Percentiles rank a stretch among this genome's conserved stretches.
These are phyloP conservation scores for Gossypium anomalum DNA, from an alignment of 345 rosid genomes.

Conservation along the genomic window DNA sequence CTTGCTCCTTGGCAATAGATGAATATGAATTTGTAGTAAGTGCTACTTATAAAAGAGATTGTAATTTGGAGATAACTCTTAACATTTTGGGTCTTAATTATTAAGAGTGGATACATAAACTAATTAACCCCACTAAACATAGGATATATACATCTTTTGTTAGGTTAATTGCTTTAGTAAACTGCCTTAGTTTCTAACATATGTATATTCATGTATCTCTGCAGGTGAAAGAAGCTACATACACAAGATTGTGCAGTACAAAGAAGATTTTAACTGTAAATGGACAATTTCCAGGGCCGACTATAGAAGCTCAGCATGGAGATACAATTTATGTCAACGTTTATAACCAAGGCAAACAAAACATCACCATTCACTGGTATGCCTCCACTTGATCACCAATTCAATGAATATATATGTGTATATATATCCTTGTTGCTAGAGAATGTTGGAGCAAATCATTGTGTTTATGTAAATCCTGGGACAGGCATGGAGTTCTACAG, in stretches of 20 bases:
- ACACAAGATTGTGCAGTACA: slow-evolving; percentile 36
- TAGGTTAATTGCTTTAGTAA: neutral
- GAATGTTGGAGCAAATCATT: neutral
- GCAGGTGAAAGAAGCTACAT: slow-evolving; percentile 33
- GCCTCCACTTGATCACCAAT: neutral
- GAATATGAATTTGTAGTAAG: slow-evolving; percentile 12
- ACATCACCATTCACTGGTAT: slow-evolving; percentile 55
- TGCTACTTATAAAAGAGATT: neutral
- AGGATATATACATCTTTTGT: neutral
- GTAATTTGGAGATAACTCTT: too few relatives aligned
- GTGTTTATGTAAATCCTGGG: neutral
- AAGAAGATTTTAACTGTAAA: slow-evolving; percentile 44
- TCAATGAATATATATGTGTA: neutral
- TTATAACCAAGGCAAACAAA: slow-evolving; percentile 38
- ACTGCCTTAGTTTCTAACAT: neutral
- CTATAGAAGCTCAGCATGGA: slow-evolving; percentile 34
- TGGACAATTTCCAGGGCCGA: slow-evolving; percentile 46
- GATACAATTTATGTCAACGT: slow-evolving; percentile 39
- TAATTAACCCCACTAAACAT: too few relatives aligned
- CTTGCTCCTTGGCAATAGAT: neutral
- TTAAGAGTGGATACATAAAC: too few relatives aligned
- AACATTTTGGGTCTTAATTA: too few relatives aligned
- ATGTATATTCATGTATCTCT: neutral
- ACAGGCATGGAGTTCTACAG: slow-evolving; percentile 48
- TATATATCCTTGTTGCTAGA: neutral